phyloP scores from a whole-genome alignment of 2,329 filamentous ascomycete genomes.

The Pyrenochaeta sp. region DNA sequence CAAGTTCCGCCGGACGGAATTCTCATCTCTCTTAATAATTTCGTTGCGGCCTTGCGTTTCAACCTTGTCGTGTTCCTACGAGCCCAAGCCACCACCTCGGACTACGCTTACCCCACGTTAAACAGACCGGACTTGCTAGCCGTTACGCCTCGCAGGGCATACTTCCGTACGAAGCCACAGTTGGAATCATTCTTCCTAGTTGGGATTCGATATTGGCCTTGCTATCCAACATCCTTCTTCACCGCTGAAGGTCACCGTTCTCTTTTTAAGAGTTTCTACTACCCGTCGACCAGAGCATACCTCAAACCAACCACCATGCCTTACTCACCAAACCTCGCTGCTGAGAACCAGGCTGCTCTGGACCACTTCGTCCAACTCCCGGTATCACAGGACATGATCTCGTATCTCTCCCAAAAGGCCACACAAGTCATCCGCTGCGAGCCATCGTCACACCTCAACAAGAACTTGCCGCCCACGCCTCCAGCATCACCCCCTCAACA shows the following conservation, averaged over 20 bases:
- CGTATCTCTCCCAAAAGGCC: slow-evolving; percentile 77
- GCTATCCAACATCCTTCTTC: slow-evolving; percentile 5
- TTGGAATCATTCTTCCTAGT: slow-evolving; percentile 24
- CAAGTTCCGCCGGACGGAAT: slow-evolving; percentile 33
- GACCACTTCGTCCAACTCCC: slow-evolving; percentile 82
- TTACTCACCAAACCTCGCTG: slow-evolving; percentile 53
- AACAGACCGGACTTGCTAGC: slow-evolving; percentile 37
- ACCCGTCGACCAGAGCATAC: slow-evolving; percentile 20
- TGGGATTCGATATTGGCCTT: slow-evolving; percentile 9
- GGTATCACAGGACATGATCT: slow-evolving; percentile 79
- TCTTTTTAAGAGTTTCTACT: slow-evolving; percentile 29
- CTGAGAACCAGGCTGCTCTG: slow-evolving; percentile 74
- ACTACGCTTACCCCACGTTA: slow-evolving; percentile 44
- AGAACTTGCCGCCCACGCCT: slow-evolving; percentile 65
- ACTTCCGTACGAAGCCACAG: slow-evolving; percentile 28
- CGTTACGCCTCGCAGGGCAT: slow-evolving; percentile 41
- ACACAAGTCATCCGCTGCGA: slow-evolving; percentile 84
- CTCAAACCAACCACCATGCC: slow-evolving; percentile 50
- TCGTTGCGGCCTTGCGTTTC: slow-evolving; percentile 34
- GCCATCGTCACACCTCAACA: slow-evolving; percentile 51
- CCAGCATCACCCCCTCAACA: slow-evolving; percentile 66
- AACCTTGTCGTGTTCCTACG: slow-evolving; percentile 33
- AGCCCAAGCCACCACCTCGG: slow-evolving; percentile 42
- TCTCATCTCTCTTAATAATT: slow-evolving; percentile 35
- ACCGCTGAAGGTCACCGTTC: slow-evolving; percentile 16